Evolutionary conservation across 169 alveolate species (phyloP), one percentile per base, ranked within the genome.

Genomic region (Plasmodium chabaudi): DNA sequence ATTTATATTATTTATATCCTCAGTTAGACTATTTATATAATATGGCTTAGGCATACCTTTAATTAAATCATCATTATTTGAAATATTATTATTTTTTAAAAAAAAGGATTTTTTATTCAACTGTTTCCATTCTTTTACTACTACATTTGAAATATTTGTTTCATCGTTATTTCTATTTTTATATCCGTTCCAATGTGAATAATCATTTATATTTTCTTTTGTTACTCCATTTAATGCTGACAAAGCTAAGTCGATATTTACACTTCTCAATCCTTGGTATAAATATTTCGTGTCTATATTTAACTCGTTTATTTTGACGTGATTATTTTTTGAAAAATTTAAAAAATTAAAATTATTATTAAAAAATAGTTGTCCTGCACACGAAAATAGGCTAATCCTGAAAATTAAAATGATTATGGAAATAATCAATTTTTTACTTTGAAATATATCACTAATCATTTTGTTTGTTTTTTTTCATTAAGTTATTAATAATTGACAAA

Each of bases 171-270:
- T 47, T 17, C 21, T 67, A 71, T 23, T 51, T 17, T 27, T 34
- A 19, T 12, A 55, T 9, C 34, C 87, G 5, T 34, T 51, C 55
- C 15, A 23, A 12, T 71, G n/a, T 1, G 53, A 51, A 49, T 17
- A 49, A 71, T 10, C 56, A 47, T 55, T 63, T 17, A 19, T 46
- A 4, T 70, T 57, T 46, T 71, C 75, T 9, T 12, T 23, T 9
- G 23, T 39, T 53, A 64, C 17, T 25, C 89, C 89, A 10, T 79
- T 79, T 25, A 79, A 49, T 21, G 89, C 89, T 25, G 89, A 79
- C 57, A 79, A 49, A n/a, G 89, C 89, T 39, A 79, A 65, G 15
- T 79, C 72, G 15, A 79, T 55, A 79, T 79, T 71, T 57, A 79
- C 21, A 34, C 47, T 59, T 4, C 25, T 53, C 0, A 72, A 47